These are phyloP conservation scores for Trichosporon sp. DNA, from an alignment of 1,284 basidiomycete genomes.

Conservation along the genomic window DNA sequence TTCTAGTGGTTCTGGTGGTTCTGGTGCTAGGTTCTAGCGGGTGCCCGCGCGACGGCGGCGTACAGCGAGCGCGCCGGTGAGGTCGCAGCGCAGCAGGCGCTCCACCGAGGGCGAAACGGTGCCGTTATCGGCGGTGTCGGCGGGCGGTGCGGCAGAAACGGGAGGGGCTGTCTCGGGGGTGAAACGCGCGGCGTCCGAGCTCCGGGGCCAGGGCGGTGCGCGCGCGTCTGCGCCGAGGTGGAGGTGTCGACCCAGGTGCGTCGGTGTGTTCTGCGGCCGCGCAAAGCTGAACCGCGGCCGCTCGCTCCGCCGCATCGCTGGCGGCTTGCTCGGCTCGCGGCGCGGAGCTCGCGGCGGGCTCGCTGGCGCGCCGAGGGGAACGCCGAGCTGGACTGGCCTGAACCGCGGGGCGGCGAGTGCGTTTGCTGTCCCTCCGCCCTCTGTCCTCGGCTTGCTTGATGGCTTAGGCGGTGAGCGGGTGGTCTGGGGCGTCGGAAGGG, in stretches of 20 bases:
- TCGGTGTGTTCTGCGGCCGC: background rate
- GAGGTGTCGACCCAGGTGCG: no score
- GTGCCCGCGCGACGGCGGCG: background rate
- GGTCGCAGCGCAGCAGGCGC: background rate
- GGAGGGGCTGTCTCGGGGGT: no score
- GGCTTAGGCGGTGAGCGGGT: no score
- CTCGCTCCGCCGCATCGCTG: background rate
- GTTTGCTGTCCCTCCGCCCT: background rate
- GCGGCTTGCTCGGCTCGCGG: background rate
- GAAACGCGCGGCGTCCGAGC: no score
- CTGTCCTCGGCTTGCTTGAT: background rate
- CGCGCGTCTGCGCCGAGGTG: no score
- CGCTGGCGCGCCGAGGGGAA: background rate
- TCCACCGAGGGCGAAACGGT: background rate
- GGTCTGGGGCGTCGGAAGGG: background rate
- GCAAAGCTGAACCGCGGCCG: background rate
- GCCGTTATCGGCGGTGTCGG: background rate
- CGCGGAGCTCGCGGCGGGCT: background rate
- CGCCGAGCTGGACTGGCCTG: background rate
- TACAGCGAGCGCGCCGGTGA: background rate
- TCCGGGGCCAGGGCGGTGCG: no score
- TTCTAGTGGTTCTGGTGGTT: no score
- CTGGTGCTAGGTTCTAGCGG: no score
- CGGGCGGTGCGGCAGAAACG: background rate
- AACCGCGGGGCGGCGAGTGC: background rate